These are phyloP conservation scores for Aspergillus jensenii DNA, from an alignment of 2,329 filamentous ascomycete genomes.

Conservation along the genomic window DNA sequence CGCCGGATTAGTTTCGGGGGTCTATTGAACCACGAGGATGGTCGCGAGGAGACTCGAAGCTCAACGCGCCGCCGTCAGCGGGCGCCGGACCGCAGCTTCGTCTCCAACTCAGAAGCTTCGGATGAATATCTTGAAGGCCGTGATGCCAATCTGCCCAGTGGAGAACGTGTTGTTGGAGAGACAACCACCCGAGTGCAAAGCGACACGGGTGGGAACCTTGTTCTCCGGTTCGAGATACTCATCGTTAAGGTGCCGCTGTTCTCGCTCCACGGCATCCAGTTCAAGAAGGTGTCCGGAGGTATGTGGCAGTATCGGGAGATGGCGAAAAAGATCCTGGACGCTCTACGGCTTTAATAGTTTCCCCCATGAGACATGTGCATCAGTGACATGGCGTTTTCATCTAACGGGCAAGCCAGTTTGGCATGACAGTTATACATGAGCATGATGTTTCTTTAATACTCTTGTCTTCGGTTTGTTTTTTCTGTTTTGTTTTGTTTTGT, in stretches of 20 bases:
- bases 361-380: constrained; percentile 15
- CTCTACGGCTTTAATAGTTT: constrained; percentile 66
- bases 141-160: constrained; percentile 48
- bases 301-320: constrained; percentile 99
- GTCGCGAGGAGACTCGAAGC: constrained; percentile 60
- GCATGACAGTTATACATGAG: constrained; percentile 30
- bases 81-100: constrained; percentile 66
- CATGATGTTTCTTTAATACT: constrained; percentile 17
- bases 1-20: constrained; percentile 84
- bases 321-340: constrained; percentile 90
- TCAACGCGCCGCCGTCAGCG: constrained; percentile 46
- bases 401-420: constrained; percentile 17
- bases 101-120: constrained; percentile 82
- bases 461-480: constrained; percentile 10
- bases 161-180: constrained; percentile 70
- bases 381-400: constrained; percentile 7
- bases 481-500: constrained; percentile 18
- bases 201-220: constrained; percentile 80
- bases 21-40: constrained; percentile 65
- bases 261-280: constrained; percentile 91
- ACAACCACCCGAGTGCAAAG: constrained; percentile 90
- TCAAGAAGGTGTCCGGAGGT: constrained; percentile 92
- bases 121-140: constrained; percentile 64
- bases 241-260: constrained; percentile 96
- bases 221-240: constrained; percentile 89